These are phyloP conservation scores for Lachancea fermentati DNA, from an alignment of 805 yeast genomes.

Conservation along the genomic window DNA sequence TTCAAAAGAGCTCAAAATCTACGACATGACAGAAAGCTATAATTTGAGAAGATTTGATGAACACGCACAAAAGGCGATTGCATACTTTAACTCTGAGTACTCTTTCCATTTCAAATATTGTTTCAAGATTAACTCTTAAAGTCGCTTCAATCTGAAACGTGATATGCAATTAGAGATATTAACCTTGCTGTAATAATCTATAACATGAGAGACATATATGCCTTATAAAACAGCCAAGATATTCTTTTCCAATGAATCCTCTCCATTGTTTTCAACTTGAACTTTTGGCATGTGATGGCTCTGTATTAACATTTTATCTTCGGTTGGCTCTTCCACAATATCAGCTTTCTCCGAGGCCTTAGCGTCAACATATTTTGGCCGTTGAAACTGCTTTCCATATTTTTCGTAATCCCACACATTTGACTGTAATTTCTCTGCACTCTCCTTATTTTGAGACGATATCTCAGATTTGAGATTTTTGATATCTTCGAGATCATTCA, in stretches of 20 bases:
- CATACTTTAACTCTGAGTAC: too few species aligned
- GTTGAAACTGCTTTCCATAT: conserved; percentile 51
- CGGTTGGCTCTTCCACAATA: background rate
- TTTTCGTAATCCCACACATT: conserved; percentile 56
- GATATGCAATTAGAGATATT: too few species aligned
- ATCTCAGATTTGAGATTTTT: conserved; percentile 23
- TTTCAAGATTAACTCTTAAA: too few species aligned
- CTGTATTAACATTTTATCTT: background rate
- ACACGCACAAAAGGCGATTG: too few species aligned
- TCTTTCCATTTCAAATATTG: too few species aligned
- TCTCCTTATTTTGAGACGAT: conserved; percentile 12
- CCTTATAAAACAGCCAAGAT: conserved; percentile 25
- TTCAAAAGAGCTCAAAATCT: background rate
- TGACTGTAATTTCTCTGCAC: conserved; percentile 26
- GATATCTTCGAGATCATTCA: conserved; percentile 28
- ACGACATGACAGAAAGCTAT: too few species aligned
- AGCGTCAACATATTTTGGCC: conserved; percentile 39
- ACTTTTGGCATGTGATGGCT: conserved; percentile 18
- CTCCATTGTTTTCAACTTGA: conserved; percentile 20
- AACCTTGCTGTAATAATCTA: too few species aligned
- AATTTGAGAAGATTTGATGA: too few species aligned
- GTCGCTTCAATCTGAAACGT: too few species aligned
- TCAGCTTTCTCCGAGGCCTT: background rate
- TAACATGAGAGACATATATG: background rate
- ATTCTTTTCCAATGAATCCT: conserved; percentile 24